Percentiles rank a stretch among this genome's conserved stretches.
phyloP scores from a whole-genome alignment of 2,329 filamentous ascomycete genomes.

The Parasarocladium wereldwijsianum region DNA sequence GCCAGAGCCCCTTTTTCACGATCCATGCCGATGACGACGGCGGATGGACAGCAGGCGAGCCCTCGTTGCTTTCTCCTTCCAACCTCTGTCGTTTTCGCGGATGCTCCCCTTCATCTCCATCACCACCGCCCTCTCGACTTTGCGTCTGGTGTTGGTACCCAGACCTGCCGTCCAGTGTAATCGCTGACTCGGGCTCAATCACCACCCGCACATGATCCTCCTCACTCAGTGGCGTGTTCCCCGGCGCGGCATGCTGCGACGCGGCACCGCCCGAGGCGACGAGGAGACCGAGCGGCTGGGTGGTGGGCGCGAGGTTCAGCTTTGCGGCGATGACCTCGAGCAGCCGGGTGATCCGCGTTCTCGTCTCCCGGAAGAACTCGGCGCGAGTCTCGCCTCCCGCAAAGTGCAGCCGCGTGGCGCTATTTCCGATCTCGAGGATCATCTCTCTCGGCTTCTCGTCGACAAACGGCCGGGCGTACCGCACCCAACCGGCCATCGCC shows the following conservation, averaged over 20 bases:
- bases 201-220: constrained; percentile 54
- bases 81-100: constrained; percentile 32
- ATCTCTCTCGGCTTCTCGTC: constrained; percentile 61
- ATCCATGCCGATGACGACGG: constrained; percentile 43
- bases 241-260: constrained; percentile 49
- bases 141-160: no score
- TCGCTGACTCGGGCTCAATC: constrained; percentile 43
- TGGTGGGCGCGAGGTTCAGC: constrained; percentile 49
- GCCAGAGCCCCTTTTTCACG: constrained; percentile 56
- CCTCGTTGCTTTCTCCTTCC: constrained; percentile 21
- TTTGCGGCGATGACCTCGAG: constrained; percentile 74
- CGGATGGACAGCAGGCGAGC: constrained; percentile 2
- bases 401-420: constrained; percentile 45
- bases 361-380: constrained; percentile 59
- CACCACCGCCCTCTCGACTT: no score
- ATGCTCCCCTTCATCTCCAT: no score
- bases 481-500: constrained; percentile 39
- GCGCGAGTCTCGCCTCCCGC: constrained; percentile 28
- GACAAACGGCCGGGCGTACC: constrained; percentile 75
- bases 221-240: constrained; percentile 53
- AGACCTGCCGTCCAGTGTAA: constrained; percentile 45
- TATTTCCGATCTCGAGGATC: constrained; percentile 63
- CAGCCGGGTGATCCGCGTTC: constrained; percentile 54
- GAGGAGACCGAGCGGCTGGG: constrained; percentile 48
- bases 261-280: constrained; percentile 49